phyloP scores from a whole-genome alignment of 495 filamentous ascomycete genomes.

The Aspergillus olivimuriae region DNA sequence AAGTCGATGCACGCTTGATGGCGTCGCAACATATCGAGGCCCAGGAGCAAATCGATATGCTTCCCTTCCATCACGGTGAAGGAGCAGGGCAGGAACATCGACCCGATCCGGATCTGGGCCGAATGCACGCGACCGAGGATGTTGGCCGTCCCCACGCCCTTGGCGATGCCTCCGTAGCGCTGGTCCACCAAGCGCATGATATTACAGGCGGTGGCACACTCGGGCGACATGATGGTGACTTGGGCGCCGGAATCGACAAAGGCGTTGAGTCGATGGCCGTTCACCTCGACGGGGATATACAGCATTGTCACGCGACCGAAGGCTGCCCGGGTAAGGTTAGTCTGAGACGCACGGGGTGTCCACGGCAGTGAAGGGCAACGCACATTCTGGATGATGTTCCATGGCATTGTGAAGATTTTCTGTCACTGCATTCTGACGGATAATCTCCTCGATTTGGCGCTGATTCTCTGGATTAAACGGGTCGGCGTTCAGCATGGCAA shows the following conservation, averaged over 20 bases:
- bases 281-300: conserved; percentile 94
- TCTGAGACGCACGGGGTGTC: background rate
- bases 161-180: conserved; percentile 83
- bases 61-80: conserved; percentile 99
- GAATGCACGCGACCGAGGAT: conserved; percentile 94
- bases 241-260: conserved; percentile 98
- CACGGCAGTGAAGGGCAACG: conserved; percentile 11
- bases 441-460: conserved; percentile 91
- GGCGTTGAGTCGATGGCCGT: conserved; percentile 84
- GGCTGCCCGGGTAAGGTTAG: conserved; percentile 48
- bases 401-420: conserved; percentile 93
- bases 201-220: conserved; percentile 81
- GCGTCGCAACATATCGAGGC: conserved; percentile 92
- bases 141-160: conserved; percentile 86
- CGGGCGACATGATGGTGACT: conserved; percentile 96
- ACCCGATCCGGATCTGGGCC: conserved; percentile 88
- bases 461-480: conserved; percentile 90
- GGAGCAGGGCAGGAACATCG: conserved; percentile 78
- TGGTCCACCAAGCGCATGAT: conserved; percentile 97
- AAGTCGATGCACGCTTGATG: conserved; percentile 93
- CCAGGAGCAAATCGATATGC: conserved; percentile 88
- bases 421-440: conserved; percentile 84
- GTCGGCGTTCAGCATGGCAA: conserved; percentile 76
- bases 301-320: conserved; percentile 93
- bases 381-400: conserved; percentile 95